A percentile compares a stretch with the other conserved stretches of the same genome.
These are phyloP conservation scores for Phoenix dactylifera DNA, from an alignment of 176 grass and related monocot genomes.

Conservation along the genomic window DNA sequence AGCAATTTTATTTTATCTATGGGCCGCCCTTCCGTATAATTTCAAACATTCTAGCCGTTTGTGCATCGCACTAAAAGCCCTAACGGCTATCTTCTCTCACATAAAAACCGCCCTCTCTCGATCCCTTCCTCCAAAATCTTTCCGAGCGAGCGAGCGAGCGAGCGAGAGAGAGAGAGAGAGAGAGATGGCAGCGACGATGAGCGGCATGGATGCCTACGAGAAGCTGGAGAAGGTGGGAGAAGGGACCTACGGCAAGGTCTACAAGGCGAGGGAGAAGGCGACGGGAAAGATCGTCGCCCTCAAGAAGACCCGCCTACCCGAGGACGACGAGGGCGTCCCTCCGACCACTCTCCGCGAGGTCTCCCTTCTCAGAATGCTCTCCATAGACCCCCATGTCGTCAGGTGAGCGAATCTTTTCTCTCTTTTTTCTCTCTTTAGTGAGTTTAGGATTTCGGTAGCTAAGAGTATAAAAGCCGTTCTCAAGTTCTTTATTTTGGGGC, in stretches of 20 bases:
- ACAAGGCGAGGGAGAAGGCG: slow-evolving; percentile 91
- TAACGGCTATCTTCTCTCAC: too few species aligned
- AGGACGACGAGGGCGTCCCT: slow-evolving; percentile 95
- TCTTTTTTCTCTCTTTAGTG: too few species aligned
- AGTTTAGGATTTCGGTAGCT: too few species aligned
- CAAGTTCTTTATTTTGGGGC: too few species aligned
- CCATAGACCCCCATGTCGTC: slow-evolving; percentile 75
- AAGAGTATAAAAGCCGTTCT: too few species aligned
- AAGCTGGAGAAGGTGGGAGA: slow-evolving; percentile 99
- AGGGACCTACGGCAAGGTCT: slow-evolving; percentile 98
- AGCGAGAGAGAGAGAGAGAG: slow-evolving; percentile 10
- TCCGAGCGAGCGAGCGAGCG: background rate
- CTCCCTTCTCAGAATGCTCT: slow-evolving; percentile 95
- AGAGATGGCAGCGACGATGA: slow-evolving; percentile 5
- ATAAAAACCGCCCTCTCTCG: too few species aligned
- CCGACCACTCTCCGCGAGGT: slow-evolving; percentile 94
- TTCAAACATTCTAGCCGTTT: too few species aligned
- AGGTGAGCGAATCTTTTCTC: slow-evolving; percentile 14
- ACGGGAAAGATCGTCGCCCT: slow-evolving; percentile 89
- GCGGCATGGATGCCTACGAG: slow-evolving; percentile 95
- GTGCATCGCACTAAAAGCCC: too few species aligned
- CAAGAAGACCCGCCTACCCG: slow-evolving; percentile 93
- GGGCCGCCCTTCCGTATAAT: too few species aligned
- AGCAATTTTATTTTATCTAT: too few species aligned
- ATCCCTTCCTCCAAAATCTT: too few species aligned